Evolutionary conservation across 306 rosid species (phyloP).

Genomic region (apple (Malus domestica)): ASM211411v1 NC_041793.1:44648501-44649000

Average conservation of each 20-base stretch:
- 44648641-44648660: neutral
- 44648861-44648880: neutral
- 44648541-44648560: neutral
- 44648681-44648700: neutral
- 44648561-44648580: neutral
- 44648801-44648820: neutral
- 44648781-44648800: neutral
- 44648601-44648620: neutral
- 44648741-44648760: neutral
- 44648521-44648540: neutral
- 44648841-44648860: neutral
- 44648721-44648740: neutral
- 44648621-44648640: neutral
- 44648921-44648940: constrained; percentile 92
- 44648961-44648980: constrained; percentile 93
- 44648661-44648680: neutral
- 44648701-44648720: neutral
- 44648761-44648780: neutral
- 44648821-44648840: neutral
- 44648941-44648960: constrained; percentile 99
- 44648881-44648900: neutral
- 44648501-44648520: neutral
- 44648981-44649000: constrained; percentile 84
- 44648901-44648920: neutral
- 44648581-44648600: neutral